Evolutionary conservation across 768 basidiomycete genomes (phyloP).

Genomic region (Leccinum imitatum): DNA sequence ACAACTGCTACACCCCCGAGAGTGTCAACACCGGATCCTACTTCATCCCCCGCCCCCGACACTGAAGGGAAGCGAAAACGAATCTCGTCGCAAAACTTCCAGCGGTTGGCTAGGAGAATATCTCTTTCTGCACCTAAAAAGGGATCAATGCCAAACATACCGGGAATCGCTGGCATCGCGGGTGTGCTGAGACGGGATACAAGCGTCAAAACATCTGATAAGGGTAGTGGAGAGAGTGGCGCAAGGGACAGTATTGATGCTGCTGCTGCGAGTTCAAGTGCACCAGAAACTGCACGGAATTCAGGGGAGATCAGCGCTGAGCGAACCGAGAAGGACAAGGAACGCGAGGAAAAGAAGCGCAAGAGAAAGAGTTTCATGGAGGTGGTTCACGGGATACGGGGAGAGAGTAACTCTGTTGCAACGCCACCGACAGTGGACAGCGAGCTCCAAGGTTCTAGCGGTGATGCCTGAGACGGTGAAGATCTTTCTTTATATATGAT

Average conservation of each 20-base stretch:
- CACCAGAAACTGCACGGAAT: conserved; percentile 41
- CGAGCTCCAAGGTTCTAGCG: conserved; percentile 12
- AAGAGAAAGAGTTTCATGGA: conserved; percentile 58
- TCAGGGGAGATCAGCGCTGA: conserved; percentile 50
- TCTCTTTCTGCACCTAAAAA: conserved; percentile 62
- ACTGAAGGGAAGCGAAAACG: conserved; percentile 77
- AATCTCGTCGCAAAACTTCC: conserved; percentile 85
- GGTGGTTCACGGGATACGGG: conserved; percentile 33
- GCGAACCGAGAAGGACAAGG: conserved; percentile 50
- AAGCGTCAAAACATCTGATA: conserved; percentile 41
- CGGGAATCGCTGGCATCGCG: conserved; percentile 29
- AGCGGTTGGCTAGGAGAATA: conserved; percentile 72
- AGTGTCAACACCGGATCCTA: conserved; percentile 67
- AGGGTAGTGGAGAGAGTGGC: conserved; percentile 29
- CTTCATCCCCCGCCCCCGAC: conserved; percentile 59
- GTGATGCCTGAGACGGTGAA: conserved; percentile 13
- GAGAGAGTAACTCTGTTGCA: conserved; percentile 25
- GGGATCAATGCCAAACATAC: conserved; percentile 47
- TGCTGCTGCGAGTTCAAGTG: conserved; percentile 28
- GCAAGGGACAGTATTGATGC: conserved; percentile 20
- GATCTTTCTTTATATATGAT: conserved; percentile 10
- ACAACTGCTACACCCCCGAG: conserved; percentile 57
- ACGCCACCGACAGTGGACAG: conserved; percentile 34
- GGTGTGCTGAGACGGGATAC: conserved; percentile 32
- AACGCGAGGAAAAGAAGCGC: conserved; percentile 61